Evolutionary conservation across 2,329 filamentous ascomycete genomes (phyloP).

Genomic region (Calonectria honghensis): DNA sequence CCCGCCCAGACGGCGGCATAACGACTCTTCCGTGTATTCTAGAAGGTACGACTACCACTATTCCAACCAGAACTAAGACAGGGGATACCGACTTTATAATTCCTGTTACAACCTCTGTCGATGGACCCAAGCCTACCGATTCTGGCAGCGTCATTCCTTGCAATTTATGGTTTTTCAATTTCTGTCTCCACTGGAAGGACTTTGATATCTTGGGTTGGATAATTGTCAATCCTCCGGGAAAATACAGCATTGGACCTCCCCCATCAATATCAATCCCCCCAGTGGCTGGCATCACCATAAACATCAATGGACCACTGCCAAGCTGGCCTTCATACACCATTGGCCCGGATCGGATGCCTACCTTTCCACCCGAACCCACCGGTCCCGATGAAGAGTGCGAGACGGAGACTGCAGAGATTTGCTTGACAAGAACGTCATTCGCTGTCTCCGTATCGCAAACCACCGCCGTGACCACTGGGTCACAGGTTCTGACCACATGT

Average conservation of each 20-base stretch:
- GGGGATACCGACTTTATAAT: neutral
- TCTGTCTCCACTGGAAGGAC: neutral
- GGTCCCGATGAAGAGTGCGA: constrained; percentile 6
- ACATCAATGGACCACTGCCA: neutral
- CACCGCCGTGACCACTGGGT: neutral
- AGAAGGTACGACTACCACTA: too few species aligned
- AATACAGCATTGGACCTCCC: neutral
- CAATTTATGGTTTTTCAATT: constrained; percentile 7
- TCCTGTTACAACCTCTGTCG: neutral
- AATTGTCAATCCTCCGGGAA: neutral
- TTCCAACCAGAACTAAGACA: too few species aligned
- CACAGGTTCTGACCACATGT: constrained; percentile 6
- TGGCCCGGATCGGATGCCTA: constrained; percentile 15
- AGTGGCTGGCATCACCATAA: constrained; percentile 1
- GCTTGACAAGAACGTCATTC: constrained; percentile 3
- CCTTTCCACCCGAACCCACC: constrained; percentile 13
- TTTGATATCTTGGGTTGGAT: constrained; percentile 13
- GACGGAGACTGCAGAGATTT: constrained; percentile 19
- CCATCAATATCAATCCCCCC: constrained; percentile 1
- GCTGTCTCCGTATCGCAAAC: neutral
- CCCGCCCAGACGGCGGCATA: neutral
- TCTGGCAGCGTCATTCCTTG: neutral
- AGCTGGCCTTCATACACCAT: constrained; percentile 19
- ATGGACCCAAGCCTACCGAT: constrained; percentile 8
- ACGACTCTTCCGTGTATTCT: neutral